A percentile compares a stretch with the other conserved stretches of the same genome.
Evolutionary conservation across 768 basidiomycete genomes (phyloP).

Genomic region (Leucocoprinus leucothites): DNA sequence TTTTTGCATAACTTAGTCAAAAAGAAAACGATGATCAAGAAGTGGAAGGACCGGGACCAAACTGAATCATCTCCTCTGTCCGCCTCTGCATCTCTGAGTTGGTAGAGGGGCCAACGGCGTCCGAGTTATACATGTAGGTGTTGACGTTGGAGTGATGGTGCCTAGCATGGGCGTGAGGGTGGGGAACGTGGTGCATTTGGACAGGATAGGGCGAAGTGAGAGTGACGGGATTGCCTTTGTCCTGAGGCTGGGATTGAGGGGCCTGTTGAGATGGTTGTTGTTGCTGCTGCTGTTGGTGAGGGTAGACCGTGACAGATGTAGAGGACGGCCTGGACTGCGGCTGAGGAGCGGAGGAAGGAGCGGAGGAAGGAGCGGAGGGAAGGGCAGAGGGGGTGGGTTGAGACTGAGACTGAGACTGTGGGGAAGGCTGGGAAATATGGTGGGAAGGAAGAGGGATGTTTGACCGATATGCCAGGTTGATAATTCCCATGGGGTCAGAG

Average conservation of each 20-base stretch:
- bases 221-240: constrained; percentile 31
- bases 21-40: constrained; percentile 19
- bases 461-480: constrained; percentile 22
- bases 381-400: constrained; percentile 5
- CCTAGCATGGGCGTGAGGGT: constrained; percentile 74
- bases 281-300: constrained; percentile 22
- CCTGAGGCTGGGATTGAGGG: constrained; percentile 10
- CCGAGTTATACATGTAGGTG: constrained; percentile 36
- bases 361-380: constrained; percentile 1
- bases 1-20: constrained; percentile 15
- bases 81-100: constrained; percentile 36
- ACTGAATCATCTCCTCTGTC: constrained; percentile 49
- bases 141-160: constrained; percentile 60
- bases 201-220: constrained; percentile 58
- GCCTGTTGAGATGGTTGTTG: constrained; percentile 18
- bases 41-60: constrained; percentile 32
- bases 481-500: constrained; percentile 22
- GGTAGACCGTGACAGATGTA: constrained; percentile 15
- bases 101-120: constrained; percentile 27
- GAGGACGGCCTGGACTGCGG: constrained; percentile 6
- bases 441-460: constrained; percentile 13
- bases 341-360: constrained; percentile 4
- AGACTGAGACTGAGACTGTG: constrained; percentile 9
- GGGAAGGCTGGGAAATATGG: constrained; percentile 15
- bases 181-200: constrained; percentile 79